These are phyloP conservation scores for Nannizzia gypsea DNA, from an alignment of 2,329 filamentous ascomycete species.

Conservation along the genomic window DNA sequence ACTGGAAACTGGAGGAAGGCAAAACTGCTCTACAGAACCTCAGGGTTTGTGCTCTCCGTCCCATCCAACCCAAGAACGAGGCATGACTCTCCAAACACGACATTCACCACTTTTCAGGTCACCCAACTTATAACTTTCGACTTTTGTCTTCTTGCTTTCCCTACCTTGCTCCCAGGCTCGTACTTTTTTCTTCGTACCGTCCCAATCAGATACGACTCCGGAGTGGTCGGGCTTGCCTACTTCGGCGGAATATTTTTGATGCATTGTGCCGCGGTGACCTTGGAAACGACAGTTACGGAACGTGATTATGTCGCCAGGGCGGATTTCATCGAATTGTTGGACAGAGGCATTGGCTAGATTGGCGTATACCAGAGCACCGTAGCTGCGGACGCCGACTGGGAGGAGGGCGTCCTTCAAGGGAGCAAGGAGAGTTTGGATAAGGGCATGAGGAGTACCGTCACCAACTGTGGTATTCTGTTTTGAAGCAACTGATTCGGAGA, in stretches of 20 bases:
- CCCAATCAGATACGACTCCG: constrained; percentile 87
- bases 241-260: constrained; percentile 81
- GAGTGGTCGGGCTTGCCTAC: constrained; percentile 85
- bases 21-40: background rate
- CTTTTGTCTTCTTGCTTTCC: constrained; percentile 84
- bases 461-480: constrained; percentile 73
- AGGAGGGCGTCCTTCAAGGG: constrained; percentile 61
- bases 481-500: constrained; percentile 55
- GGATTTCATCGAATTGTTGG: constrained; percentile 82
- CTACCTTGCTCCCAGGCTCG: constrained; percentile 89
- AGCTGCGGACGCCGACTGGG: constrained; percentile 79
- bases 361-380: constrained; percentile 83
- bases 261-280: constrained; percentile 89
- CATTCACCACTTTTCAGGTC: constrained; percentile 89
- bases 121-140: constrained; percentile 87
- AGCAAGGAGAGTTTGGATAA: constrained; percentile 68
- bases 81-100: constrained; percentile 94
- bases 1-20: background rate
- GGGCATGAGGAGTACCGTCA: constrained; percentile 66
- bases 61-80: constrained; percentile 86
- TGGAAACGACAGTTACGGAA: constrained; percentile 91
- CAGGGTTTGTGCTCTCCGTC: constrained; percentile 29
- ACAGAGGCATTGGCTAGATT: constrained; percentile 92
- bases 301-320: constrained; percentile 81
- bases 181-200: constrained; percentile 96